phyloP scores from a whole-genome alignment of 2,329 filamentous ascomycete species.

The Fusarium longipes region DNA sequence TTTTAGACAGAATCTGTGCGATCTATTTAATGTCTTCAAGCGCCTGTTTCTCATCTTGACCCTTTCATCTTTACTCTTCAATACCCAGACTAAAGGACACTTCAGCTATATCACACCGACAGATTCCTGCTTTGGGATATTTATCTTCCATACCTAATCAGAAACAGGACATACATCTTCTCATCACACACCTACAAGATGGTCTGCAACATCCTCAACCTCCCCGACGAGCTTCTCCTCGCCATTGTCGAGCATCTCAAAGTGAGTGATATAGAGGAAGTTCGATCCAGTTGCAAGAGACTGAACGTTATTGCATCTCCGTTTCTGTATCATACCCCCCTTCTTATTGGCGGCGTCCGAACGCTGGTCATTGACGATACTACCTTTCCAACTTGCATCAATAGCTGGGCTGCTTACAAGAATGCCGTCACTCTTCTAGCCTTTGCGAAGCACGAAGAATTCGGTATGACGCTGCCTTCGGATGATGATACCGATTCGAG shows the following conservation, averaged over 20 bases:
- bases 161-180: no score
- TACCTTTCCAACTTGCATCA: constrained; percentile 1
- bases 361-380: constrained; percentile 32
- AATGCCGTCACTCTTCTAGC: background rate
- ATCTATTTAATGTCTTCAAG: no score
- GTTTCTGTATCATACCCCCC: background rate
- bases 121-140: no score
- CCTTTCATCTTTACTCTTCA: no score
- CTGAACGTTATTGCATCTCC: background rate
- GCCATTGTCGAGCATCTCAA: background rate
- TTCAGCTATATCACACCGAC: no score
- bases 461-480: no score
- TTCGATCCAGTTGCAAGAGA: background rate
- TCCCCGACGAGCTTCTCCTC: background rate
- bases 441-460: background rate
- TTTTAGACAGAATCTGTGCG: no score
- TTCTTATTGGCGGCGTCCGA: background rate
- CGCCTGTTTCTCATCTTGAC: no score
- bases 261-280: background rate
- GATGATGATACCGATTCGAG: no score
- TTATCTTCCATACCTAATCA: no score
- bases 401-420: background rate
- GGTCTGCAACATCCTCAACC: background rate
- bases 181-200: background rate
- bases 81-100: no score